Conservation (phyloP, 352 stramenopile species). For the Blastocystis sp. region DNA sequence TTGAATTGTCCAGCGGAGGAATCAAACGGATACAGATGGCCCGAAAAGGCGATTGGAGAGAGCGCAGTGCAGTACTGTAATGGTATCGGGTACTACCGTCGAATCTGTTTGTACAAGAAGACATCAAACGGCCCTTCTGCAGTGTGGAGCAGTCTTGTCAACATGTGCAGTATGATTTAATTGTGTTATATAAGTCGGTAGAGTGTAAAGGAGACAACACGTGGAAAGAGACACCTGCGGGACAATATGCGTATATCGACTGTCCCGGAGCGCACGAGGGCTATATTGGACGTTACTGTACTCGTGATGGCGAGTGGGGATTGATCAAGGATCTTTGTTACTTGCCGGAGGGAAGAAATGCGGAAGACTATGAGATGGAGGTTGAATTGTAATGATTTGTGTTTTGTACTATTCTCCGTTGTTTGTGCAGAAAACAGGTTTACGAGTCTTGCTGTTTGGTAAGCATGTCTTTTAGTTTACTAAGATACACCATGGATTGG, state of each 20-base stretch:
- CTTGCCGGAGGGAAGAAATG: not conserved
- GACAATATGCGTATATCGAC: constrained; percentile 18
- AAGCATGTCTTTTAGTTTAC: not conserved
- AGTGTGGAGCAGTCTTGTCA: not conserved
- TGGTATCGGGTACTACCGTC: constrained; percentile 15
- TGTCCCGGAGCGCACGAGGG: not conserved
- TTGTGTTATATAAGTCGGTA: not conserved
- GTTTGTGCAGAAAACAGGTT: not conserved
- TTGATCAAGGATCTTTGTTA: constrained; percentile 20
- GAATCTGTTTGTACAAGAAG: constrained; percentile 7
- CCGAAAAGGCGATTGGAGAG: not conserved
- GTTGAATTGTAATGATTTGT: not conserved
- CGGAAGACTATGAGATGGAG: not conserved
- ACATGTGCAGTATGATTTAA: constrained; percentile 13
- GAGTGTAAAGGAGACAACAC: constrained; percentile 12
- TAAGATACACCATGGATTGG: not conserved
- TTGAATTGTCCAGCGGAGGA: not conserved
- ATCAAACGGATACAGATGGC: not conserved
- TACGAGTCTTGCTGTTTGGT: not conserved
- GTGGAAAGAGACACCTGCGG: constrained; percentile 19
- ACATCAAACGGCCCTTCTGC: not conserved
- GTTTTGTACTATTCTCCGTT: not conserved
- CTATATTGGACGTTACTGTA: constrained; percentile 33
- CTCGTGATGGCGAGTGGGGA: not conserved
- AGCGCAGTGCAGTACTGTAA: constrained; percentile 26